These are phyloP conservation scores for Tilletia caries DNA, from an alignment of 1,284 basidiomycete genomes.

Conservation along the genomic window DNA sequence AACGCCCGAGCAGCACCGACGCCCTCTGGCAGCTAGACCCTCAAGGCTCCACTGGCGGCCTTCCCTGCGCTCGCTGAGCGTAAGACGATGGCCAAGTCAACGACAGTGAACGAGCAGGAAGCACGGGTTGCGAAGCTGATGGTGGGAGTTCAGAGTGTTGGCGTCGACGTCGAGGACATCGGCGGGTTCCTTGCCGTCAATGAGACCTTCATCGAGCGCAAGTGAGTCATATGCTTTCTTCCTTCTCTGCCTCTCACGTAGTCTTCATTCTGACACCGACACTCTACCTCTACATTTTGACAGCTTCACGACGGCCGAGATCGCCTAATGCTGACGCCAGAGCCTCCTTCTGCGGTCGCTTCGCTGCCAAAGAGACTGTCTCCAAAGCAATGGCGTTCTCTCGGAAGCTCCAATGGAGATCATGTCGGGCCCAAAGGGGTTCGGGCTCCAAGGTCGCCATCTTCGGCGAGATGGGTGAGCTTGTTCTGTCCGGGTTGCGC, in stretches of 20 bases:
- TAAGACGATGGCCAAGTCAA: constrained; percentile 30
- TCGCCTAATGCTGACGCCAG: constrained; percentile 79
- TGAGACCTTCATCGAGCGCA: constrained; percentile 81
- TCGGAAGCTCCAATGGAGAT: constrained; percentile 94
- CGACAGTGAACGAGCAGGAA: constrained; percentile 34
- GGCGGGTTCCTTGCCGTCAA: constrained; percentile 84
- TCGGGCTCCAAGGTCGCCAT: constrained; percentile 71
- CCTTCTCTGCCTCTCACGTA: neutral
- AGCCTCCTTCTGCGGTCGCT: constrained; percentile 90
- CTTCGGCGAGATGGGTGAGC: constrained; percentile 57
- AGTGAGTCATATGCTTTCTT: constrained; percentile 55
- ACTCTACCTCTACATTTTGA: neutral
- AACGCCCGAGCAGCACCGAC: constrained; percentile 65
- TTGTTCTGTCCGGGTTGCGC: no score
- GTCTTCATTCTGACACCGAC: no score
- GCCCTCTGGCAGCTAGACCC: constrained; percentile 37
- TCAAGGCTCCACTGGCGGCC: constrained; percentile 38
- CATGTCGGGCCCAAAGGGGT: constrained; percentile 63
- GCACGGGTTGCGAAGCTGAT: constrained; percentile 27
- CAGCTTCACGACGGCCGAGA: constrained; percentile 79
- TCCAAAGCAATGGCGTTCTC: constrained; percentile 94
- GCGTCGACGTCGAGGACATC: constrained; percentile 71
- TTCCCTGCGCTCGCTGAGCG: constrained; percentile 30
- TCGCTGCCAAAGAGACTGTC: constrained; percentile 95
- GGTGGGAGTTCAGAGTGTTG: constrained; percentile 70